Conservation (phyloP, 768 basidiomycete genomes). For the Brasilioporus rufonigricans region DNA sequence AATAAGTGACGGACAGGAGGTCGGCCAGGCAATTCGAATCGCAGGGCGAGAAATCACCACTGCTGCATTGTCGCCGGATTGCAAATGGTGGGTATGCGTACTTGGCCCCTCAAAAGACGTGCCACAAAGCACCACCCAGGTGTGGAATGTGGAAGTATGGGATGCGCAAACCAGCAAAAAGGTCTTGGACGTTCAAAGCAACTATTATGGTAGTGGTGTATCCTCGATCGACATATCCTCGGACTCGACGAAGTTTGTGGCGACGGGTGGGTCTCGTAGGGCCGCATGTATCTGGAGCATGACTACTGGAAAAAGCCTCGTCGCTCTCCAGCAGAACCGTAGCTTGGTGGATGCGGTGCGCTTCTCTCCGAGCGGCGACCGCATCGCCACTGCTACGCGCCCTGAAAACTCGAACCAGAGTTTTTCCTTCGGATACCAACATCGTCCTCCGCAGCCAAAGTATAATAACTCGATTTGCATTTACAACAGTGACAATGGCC, state of each 20-base stretch:
- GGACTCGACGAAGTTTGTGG: background rate
- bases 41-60: background rate
- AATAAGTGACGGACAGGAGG: background rate
- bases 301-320: background rate
- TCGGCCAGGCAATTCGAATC: background rate
- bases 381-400: background rate
- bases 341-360: background rate
- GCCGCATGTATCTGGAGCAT: background rate
- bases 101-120: background rate
- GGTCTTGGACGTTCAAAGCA: background rate
- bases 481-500: background rate
- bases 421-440: background rate
- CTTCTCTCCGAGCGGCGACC: constrained; percentile 5
- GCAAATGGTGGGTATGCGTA: background rate
- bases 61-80: background rate
- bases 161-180: background rate
- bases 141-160: background rate
- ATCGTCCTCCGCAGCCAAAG: too few species aligned
- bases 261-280: background rate
- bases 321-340: background rate
- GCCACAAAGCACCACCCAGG: background rate
- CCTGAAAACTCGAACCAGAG: background rate
- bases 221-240: background rate
- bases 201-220: background rate
- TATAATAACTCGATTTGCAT: background rate